phyloP scores from a whole-genome alignment of 1,284 basidiomycete species.

The Apiotrichum brassicae region DNA sequence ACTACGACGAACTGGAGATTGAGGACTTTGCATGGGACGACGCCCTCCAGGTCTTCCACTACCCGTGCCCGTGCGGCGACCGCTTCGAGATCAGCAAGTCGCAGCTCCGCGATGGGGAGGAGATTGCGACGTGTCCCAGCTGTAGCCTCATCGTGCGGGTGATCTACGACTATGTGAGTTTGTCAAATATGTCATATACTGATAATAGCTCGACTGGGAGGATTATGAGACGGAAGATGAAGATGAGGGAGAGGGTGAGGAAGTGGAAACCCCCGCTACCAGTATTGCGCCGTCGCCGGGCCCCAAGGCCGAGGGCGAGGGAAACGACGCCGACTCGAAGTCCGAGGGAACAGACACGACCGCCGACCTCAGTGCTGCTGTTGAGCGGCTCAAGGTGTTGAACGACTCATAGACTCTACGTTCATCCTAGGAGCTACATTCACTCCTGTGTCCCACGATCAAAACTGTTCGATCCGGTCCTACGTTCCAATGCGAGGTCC shows the following conservation, averaged over 20 bases:
- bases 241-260: constrained; percentile 14
- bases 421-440: too few relatives aligned
- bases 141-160: constrained; percentile 91
- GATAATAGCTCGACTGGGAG: constrained; percentile 45
- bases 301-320: neutral
- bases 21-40: constrained; percentile 93
- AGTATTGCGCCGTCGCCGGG: constrained; percentile 1
- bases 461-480: too few relatives aligned
- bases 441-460: too few relatives aligned
- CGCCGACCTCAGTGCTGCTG: too few relatives aligned
- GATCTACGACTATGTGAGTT: constrained; percentile 86
- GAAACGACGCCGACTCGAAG: too few relatives aligned
- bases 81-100: constrained; percentile 89
- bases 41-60: constrained; percentile 76
- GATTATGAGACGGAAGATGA: constrained; percentile 46
- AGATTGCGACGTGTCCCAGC: constrained; percentile 94
- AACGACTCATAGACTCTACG: too few relatives aligned
- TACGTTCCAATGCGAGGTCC: too few relatives aligned
- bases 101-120: constrained; percentile 85
- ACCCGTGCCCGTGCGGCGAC: constrained; percentile 97
- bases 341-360: too few relatives aligned
- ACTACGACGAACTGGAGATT: constrained; percentile 63
- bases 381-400: too few relatives aligned
- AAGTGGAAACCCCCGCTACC: constrained; percentile 7
- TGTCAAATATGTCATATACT: neutral